Percentiles rank a stretch among this genome's conserved stretches.
phyloP scores from a whole-genome alignment of 176 grass and related monocot genomes.

The Thalia dealbata region DNA sequence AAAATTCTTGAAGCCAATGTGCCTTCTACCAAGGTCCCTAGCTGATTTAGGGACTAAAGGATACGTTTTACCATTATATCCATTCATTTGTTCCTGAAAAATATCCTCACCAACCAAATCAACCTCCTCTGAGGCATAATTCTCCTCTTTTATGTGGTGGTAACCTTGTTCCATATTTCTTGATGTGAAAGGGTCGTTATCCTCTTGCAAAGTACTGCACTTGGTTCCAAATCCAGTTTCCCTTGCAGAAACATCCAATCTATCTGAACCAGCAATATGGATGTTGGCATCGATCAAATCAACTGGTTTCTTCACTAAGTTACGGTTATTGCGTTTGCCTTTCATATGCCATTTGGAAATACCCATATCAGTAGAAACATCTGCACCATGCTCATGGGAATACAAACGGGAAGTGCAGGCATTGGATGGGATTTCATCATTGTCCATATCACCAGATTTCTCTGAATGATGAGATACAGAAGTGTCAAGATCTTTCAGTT shows the following conservation, averaged over 20 bases:
- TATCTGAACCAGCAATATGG: constrained; percentile 29
- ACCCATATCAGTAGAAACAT: constrained; percentile 51
- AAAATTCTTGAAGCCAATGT: constrained; percentile 30
- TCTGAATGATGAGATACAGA: constrained; percentile 41
- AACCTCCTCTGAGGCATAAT: constrained; percentile 40
- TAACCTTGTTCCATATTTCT: constrained; percentile 27
- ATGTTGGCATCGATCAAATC: constrained; percentile 34
- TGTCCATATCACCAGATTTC: constrained; percentile 42
- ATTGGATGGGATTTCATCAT: constrained; percentile 31
- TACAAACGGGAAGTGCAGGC: constrained; percentile 34
- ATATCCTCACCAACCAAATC: constrained; percentile 34
- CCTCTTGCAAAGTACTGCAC: constrained; percentile 28
- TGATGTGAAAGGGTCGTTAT: constrained; percentile 32
- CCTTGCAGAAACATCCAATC: constrained; percentile 34
- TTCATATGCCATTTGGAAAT: constrained; percentile 92
- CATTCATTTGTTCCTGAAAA: constrained; percentile 31
- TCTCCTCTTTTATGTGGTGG: constrained; percentile 51
- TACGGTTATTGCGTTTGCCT: constrained; percentile 96
- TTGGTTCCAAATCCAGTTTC: constrained; percentile 29
- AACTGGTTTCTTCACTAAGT: constrained; percentile 34
- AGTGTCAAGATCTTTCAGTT: constrained; percentile 19
- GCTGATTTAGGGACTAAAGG: constrained; percentile 40
- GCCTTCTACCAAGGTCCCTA: constrained; percentile 44
- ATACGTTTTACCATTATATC: constrained; percentile 38
- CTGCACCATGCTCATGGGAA: constrained; percentile 39